Evolutionary conservation across 164 flowering plant species (phyloP).

Genomic region (Magnolia sinica): DNA sequence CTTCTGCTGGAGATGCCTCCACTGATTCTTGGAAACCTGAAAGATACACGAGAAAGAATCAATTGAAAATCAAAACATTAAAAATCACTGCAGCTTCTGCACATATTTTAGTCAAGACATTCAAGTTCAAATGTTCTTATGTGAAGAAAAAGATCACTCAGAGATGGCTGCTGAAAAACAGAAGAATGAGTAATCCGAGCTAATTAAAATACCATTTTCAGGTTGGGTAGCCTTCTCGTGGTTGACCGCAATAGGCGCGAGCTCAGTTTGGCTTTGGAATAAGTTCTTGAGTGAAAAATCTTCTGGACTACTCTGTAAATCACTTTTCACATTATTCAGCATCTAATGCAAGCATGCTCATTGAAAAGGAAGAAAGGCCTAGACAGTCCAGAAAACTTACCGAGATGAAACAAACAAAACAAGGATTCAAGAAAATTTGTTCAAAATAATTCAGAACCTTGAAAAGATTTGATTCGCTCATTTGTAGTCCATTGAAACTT

Average conservation of each 20-base stretch:
- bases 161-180: not conserved
- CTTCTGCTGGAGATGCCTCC: slow-evolving; percentile 9
- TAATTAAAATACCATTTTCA: slow-evolving; percentile 31
- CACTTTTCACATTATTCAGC: slow-evolving; percentile 4
- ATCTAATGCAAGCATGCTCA: not conserved
- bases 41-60: slow-evolving; percentile 3
- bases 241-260: slow-evolving; percentile 15
- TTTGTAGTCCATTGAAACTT: not conserved
- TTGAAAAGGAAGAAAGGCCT: not conserved
- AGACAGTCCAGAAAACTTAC: not conserved
- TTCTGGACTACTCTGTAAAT: slow-evolving; percentile 37
- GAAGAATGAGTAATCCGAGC: not conserved
- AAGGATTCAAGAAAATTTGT: not conserved
- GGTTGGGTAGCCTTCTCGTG: slow-evolving; percentile 14
- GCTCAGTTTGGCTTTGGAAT: slow-evolving; percentile 10
- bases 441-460: not conserved
- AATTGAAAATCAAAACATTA: not conserved
- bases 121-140: not conserved
- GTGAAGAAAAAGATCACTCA: not conserved
- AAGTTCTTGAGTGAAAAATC: slow-evolving; percentile 20
- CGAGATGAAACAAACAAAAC: not conserved
- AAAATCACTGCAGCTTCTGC: not conserved
- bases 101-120: not conserved
- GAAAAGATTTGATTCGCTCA: not conserved
- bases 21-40: slow-evolving; percentile 16